Conservation (phyloP, 2,329 filamentous ascomycete species). For the Rugonectria rugulosa region DNA sequence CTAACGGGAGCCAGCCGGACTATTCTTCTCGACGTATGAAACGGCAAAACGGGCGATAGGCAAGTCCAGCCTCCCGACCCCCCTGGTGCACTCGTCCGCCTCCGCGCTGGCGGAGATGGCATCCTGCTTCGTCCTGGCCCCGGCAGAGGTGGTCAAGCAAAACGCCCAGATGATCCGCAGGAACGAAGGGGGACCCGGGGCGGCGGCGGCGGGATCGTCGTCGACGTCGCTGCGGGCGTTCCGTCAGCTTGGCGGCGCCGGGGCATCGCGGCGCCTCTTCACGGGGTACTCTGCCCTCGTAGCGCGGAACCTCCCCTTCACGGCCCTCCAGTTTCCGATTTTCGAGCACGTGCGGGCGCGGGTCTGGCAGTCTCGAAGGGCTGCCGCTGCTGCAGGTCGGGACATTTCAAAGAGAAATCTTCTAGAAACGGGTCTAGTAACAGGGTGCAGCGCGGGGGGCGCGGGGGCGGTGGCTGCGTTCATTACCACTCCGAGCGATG, state of each 20-base stretch:
- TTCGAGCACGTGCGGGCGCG: slow-evolving; percentile 74
- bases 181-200: slow-evolving; percentile 25
- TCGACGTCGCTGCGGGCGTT: slow-evolving; percentile 59
- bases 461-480: slow-evolving; percentile 80
- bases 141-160: slow-evolving; percentile 91
- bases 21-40: slow-evolving; percentile 93
- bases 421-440: slow-evolving; percentile 73
- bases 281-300: slow-evolving; percentile 82
- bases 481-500: slow-evolving; percentile 88
- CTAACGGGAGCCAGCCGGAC: slow-evolving; percentile 64
- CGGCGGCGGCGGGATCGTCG: slow-evolving; percentile 5
- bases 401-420: slow-evolving; percentile 46
- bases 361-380: slow-evolving; percentile 52
- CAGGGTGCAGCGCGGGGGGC: slow-evolving; percentile 74
- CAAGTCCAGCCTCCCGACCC: slow-evolving; percentile 65
- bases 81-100: slow-evolving; percentile 75
- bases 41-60: slow-evolving; percentile 71
- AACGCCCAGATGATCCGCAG: slow-evolving; percentile 83
- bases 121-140: slow-evolving; percentile 85
- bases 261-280: slow-evolving; percentile 65
- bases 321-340: slow-evolving; percentile 86
- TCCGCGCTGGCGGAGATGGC: slow-evolving; percentile 82
- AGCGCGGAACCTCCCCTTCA: slow-evolving; percentile 85
- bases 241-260: slow-evolving; percentile 59
- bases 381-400: slow-evolving; percentile 33